Evolutionary conservation across 345 rosid species (phyloP).

Genomic region (Diplotaxis tenuifolia): DNA sequence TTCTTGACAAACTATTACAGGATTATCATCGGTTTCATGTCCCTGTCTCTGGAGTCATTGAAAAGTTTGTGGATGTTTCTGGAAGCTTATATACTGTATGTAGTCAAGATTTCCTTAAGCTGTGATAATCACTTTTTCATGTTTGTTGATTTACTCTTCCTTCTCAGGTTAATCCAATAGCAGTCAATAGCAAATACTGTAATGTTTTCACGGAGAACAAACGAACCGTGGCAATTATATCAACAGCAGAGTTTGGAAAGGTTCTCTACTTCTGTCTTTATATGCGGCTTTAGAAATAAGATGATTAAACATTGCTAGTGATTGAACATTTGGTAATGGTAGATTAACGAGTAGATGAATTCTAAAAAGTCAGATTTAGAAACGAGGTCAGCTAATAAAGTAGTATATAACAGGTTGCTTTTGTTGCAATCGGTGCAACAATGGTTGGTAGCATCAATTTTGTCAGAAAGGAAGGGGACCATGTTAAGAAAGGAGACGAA

Average conservation of each 20-base stretch:
- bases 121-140: not conserved
- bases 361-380: not conserved
- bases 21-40: slow-evolving; percentile 88
- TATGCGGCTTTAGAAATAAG: not conserved
- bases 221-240: slow-evolving; percentile 65
- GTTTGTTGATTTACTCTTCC: not conserved
- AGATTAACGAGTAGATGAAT: not conserved
- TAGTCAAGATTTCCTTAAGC: slow-evolving; percentile 7
- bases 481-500: slow-evolving; percentile 75
- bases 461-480: slow-evolving; percentile 56
- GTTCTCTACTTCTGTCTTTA: slow-evolving; percentile 36
- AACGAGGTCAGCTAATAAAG: not conserved
- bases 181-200: slow-evolving; percentile 91
- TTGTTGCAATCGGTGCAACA: slow-evolving; percentile 93
- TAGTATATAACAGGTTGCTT: slow-evolving; percentile 62
- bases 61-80: slow-evolving; percentile 54
- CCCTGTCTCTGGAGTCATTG: slow-evolving; percentile 82
- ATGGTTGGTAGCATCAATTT: slow-evolving; percentile 93
- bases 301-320: not conserved
- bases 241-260: slow-evolving; percentile 81
- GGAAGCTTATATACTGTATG: slow-evolving; percentile 84
- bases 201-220: slow-evolving; percentile 93
- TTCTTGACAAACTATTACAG: slow-evolving; percentile 39
- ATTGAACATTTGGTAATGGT: not conserved
- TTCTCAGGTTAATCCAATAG: slow-evolving; percentile 86